A percentile compares a stretch with the other conserved stretches of the same genome.
These are phyloP conservation scores for Polymyxa betae DNA, from an alignment of 208 protist species.

Conservation along the genomic window DNA sequence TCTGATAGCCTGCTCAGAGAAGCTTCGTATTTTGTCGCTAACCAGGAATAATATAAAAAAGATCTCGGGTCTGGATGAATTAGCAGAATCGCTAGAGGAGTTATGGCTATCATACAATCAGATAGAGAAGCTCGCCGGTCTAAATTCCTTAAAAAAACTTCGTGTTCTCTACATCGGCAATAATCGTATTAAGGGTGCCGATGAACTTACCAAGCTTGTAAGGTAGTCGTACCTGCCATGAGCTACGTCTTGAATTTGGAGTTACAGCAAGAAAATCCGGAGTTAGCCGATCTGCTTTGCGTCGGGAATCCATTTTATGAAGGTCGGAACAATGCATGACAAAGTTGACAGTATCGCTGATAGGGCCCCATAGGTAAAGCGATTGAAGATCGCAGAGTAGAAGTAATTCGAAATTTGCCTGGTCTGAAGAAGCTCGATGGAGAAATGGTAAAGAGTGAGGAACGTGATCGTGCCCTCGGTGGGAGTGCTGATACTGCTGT, in stretches of 20 bases:
- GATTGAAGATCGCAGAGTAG: slow-evolving; percentile 32
- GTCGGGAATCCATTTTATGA: slow-evolving; percentile 59
- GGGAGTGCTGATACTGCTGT: background rate
- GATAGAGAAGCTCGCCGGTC: slow-evolving; percentile 61
- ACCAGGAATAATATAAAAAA: slow-evolving; percentile 61
- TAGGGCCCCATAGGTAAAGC: slow-evolving; percentile 11
- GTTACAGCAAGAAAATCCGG: slow-evolving; percentile 33
- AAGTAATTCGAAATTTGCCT: slow-evolving; percentile 26
- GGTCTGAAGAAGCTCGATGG: slow-evolving; percentile 56
- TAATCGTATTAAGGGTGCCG: slow-evolving; percentile 54
- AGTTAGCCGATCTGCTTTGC: slow-evolving; percentile 43
- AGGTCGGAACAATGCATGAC: background rate
- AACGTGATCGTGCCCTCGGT: slow-evolving; percentile 12
- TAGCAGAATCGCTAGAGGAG: slow-evolving; percentile 61
- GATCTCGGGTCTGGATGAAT: slow-evolving; percentile 49
- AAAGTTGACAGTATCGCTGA: background rate
- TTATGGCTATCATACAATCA: slow-evolving; percentile 63
- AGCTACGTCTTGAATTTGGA: background rate
- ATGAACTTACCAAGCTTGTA: slow-evolving; percentile 57
- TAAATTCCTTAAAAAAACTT: slow-evolving; percentile 52
- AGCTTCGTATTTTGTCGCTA: slow-evolving; percentile 61
- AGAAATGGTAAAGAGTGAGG: slow-evolving; percentile 46
- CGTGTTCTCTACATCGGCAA: slow-evolving; percentile 61
- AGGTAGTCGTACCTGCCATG: background rate
- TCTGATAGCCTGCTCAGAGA: slow-evolving; percentile 36